Evolutionary conservation across 78 protist species (phyloP), one percentile per base, ranked within the genome.

Genomic region (Dictyostelium discoideum): DNA sequence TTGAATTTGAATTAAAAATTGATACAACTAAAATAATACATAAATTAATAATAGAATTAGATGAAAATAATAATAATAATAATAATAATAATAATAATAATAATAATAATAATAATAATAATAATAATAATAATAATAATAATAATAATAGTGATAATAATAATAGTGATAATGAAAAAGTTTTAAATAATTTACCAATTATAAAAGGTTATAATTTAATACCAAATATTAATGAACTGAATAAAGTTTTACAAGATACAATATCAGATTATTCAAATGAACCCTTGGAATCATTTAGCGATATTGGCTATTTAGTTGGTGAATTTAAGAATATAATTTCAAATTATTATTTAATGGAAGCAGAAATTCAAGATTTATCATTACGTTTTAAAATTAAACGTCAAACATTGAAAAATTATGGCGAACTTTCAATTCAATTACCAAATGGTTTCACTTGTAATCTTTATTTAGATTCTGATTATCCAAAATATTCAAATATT

Each of bases 271-370:
- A 22, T 16, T 79, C 81, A 60, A 60, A 60, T 60, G 69, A 60
- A 46, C 54, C 78, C 22, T 60, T 60, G 2, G 81, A 74, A 74
- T 60, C 63, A 54, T 42, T 81, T 50, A 42, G 72, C 37, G 63
- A 42, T 5, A n/a, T 54, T 14, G 13, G 32, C 8, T 14, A 37
- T 8, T 84, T 84, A 22, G 42, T 84, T 14, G 10, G 18, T 0
- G 84, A 79, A 79, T 39, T 79, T 46, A 79, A 79, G 44, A 79
- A 79, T 44, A n/a, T 46, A 8, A 20, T 79, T n/a, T 79, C 84
- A 44, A 44, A 46, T n/a, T 79, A 44, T 79, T 79, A 79, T 79
- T 44, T 20, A 10, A 24, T 46, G n/a, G 84, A 79, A 11, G 24
- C 63, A n/a, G 84, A 79, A 44, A 79, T 79, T 10, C n/a, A 79